phyloP scores from a whole-genome alignment of 1,284 basidiomycete genomes.

The Trametes pubescens region DNA sequence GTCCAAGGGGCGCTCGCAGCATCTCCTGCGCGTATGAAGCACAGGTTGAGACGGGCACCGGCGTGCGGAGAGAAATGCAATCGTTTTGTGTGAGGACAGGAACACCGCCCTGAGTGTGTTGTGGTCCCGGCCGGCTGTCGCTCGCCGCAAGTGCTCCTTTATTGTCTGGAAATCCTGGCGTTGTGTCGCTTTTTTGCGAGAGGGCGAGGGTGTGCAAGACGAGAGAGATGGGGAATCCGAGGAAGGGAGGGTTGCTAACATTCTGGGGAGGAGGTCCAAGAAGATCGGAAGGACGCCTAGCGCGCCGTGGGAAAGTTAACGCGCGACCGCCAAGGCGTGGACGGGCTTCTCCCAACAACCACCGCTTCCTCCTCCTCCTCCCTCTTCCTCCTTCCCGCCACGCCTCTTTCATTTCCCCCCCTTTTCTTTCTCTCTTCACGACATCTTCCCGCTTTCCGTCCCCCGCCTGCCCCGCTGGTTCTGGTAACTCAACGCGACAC shows the following conservation, averaged over 20 bases:
- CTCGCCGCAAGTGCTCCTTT: too few relatives aligned
- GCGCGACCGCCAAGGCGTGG: slow-evolving; percentile 5
- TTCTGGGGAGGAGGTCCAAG: not conserved
- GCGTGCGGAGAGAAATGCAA: not conserved
- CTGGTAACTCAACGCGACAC: slow-evolving; percentile 27
- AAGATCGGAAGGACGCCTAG: not conserved
- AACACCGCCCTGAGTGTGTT: too few relatives aligned
- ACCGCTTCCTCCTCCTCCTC: slow-evolving; percentile 7
- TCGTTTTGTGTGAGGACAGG: not conserved
- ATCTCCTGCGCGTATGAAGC: too few relatives aligned
- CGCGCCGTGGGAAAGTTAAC: slow-evolving; percentile 20
- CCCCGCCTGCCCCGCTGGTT: slow-evolving; percentile 21
- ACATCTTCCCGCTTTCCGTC: not conserved
- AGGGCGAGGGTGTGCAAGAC: not conserved
- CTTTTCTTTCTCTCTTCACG: slow-evolving; percentile 9
- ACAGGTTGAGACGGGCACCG: not conserved
- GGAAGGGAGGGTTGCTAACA: not conserved
- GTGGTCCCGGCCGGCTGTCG: too few relatives aligned
- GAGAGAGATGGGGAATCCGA: not conserved
- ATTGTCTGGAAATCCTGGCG: too few relatives aligned
- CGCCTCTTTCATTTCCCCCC: not conserved
- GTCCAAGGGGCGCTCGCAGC: not conserved
- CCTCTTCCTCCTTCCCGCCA: slow-evolving; percentile 7
- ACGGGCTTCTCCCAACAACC: not conserved
- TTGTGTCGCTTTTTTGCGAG: too few relatives aligned